Base-by-base conservation (phyloP, 169 alveolate species). In the Sarcocystis neurona region DNA sequence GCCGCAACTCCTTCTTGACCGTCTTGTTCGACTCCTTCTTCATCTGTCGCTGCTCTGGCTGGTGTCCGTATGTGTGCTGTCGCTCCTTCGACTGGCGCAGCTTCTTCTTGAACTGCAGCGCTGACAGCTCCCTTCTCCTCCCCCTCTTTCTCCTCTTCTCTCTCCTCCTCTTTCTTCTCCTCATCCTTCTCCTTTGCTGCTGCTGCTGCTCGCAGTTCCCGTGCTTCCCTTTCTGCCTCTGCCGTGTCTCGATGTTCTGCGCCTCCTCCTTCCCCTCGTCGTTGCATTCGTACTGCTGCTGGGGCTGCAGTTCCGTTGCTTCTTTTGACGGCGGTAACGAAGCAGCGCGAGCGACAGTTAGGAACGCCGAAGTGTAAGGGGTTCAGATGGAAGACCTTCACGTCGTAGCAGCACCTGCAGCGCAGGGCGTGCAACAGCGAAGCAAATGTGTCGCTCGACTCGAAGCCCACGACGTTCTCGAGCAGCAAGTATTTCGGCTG, bases 341-440 rank as follows among this genome's bases (percentile, higher is more conserved):
- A 79, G 87, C 87, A 79, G 23, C 87, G 58, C 30, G 70, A n/a
- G 37, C 87, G 74, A 53, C 87, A 79, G 87, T 79, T 79, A 20
- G 87, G 87, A 27, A 79, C 30, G 53, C 87, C 87, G 32, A 79
- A 79, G 87, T 79, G 87, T 23, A 79, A 47, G 46, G 87, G 87
- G 37, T 79, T 79, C 34, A 79, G 74, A 12, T 44, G 87, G 48
- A 79, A 48, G 70, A 79, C 70, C 34, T 3, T 20, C 37, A 79
- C 48, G 15, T 50, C 53, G 50, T 79, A 79, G 30, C 50, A 32
- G 47, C 48, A 48, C 27, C n/a, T 39, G 44, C 63, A 44, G 44
- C n/a, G 32, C 58, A 79, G 75, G 30, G 87, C 44, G 30, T 79
- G 87, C 75, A 79, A 12, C 47, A 79, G 75, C 8, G 41, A 50